Base-by-base conservation (phyloP, 495 filamentous ascomycete species). In the Usnea hakonensis region DNA sequence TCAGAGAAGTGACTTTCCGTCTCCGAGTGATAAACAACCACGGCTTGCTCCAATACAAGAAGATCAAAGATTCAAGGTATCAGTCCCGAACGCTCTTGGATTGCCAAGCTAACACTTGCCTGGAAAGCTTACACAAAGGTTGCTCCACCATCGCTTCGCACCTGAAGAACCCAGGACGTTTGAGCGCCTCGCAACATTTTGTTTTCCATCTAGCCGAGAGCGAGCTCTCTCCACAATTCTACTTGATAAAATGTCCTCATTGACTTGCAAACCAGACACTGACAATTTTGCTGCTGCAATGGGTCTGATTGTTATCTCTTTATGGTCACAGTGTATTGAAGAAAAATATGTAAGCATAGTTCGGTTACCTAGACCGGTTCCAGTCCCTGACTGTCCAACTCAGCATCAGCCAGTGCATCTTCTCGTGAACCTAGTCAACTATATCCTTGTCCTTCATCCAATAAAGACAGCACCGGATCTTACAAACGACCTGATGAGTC, bases 241-340 rank as follows among this genome's bases (percentile, higher is more conserved):
- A 17, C 75, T 85, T 57, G 83, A 87, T 62, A 73, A 75, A 50
- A 71, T 84, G 38, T 73, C 77, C 2, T 63, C 64, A 41, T 67
- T 80, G 6, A 63, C 67, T 14, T 41, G 65, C 21, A 64, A 67
- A 41, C 54, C 63, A 36, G 68, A 76, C 41, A 69, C 70, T 43
- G 76, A 77, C 3, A 76, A 74, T 52, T 82, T 84, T 55, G 72
- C 80, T 32, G 65, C 79, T 19, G 79, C 79, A 46, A 76, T 89
- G 58, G 81, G 78, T 55, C 69, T 73, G 53, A 71, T 79, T 16
- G 72, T 88, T 30, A 73, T 83, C 37, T 73, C 71, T 21, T 63
- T 89, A n/a, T 90, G 87, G 87, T 73, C 78, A 17, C 81, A 76
- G 33, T 85, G 84, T 63, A 69, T 90, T 53, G 71, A 76, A 30